Evolutionary conservation across 345 rosid species (phyloP), one percentile per base, ranked within the genome.

Genomic region (Eucalyptus curtisii): DNA sequence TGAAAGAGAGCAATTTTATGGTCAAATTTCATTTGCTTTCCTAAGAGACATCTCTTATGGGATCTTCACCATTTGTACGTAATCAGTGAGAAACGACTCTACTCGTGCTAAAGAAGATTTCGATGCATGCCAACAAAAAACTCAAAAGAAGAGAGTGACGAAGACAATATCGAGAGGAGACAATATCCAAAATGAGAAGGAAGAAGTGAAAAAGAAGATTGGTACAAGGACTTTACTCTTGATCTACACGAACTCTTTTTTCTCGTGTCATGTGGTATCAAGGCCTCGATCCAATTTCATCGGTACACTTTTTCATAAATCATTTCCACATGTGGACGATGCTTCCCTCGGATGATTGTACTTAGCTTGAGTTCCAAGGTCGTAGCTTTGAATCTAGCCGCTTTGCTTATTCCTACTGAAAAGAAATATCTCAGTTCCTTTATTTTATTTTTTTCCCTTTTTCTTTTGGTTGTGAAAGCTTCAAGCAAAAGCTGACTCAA

Each of bases 401-500:
- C 84, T 76, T 76, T 76, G 84, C 47, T 76, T 40, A 76, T 76
- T 20, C 47, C 15, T 11, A 22, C 76, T n/a, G 42, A 33, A 40
- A 87, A 87, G 86, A 87, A 79, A 49, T 79, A 13, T 27, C 76
- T 13, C 19, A 33, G 45, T 80, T 80, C 76, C 25, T 49, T 79
- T 47, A 42, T 76, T 10, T 50, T 10, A 49, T 20, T n/a, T 49
- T 49, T 33, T 31, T 7, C 42, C 8, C 53, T 7, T 49, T 71
- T 33, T 22, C n/a, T 47, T 55, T 53, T 68, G 49, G 49, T 61
- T 44, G 86, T 87, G 10, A 84, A 45, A 47, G 71, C 86, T 71
- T 66, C 89, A 88, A 89, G 88, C 86, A 89, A 91, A 91, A 91
- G 89, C 92, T 89, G 89, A 61, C 59, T 66, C 40, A 16, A 88